These are phyloP conservation scores for Diaporthe nobilis DNA, from an alignment of 2,329 filamentous ascomycete genomes.

Conservation along the genomic window DNA sequence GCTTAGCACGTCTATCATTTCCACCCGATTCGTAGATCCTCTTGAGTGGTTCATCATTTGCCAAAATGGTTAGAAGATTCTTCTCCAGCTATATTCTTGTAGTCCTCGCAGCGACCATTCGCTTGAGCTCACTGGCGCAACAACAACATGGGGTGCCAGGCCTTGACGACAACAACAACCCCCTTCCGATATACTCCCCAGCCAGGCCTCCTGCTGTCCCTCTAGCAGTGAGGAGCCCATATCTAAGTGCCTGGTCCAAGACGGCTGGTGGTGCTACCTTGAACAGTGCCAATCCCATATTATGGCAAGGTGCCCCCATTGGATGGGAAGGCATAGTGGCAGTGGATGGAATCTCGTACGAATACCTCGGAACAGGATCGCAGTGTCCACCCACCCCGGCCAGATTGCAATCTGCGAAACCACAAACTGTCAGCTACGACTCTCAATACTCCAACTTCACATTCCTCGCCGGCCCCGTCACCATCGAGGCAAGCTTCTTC, in stretches of 20 bases:
- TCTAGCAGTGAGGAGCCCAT: slow-evolving; percentile 67
- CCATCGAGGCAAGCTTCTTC: slow-evolving; percentile 65
- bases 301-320: slow-evolving; percentile 37
- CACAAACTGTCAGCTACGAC: slow-evolving; percentile 43
- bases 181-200: slow-evolving; percentile 48
- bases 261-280: slow-evolving; percentile 79
- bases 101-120: not conserved
- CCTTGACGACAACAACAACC: slow-evolving; percentile 34
- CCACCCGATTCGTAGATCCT: not conserved
- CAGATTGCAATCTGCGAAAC: slow-evolving; percentile 43
- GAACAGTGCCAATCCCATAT: slow-evolving; percentile 76
- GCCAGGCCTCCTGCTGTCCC: slow-evolving; percentile 56
- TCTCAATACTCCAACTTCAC: slow-evolving; percentile 46
- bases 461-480: slow-evolving; percentile 49
- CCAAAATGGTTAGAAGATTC: slow-evolving; percentile 14
- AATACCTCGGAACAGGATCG: slow-evolving; percentile 59
- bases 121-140: not conserved
- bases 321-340: slow-evolving; percentile 44
- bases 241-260: slow-evolving; percentile 69
- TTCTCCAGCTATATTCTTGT: not conserved
- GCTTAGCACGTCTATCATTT: not conserved
- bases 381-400: slow-evolving; percentile 54
- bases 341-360: slow-evolving; percentile 51
- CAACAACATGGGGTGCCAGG: slow-evolving; percentile 7
- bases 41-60: not conserved